Base-by-base conservation (phyloP, 2,329 filamentous ascomycete genomes). In the Colletotrichum neosansevieriae region DNA sequence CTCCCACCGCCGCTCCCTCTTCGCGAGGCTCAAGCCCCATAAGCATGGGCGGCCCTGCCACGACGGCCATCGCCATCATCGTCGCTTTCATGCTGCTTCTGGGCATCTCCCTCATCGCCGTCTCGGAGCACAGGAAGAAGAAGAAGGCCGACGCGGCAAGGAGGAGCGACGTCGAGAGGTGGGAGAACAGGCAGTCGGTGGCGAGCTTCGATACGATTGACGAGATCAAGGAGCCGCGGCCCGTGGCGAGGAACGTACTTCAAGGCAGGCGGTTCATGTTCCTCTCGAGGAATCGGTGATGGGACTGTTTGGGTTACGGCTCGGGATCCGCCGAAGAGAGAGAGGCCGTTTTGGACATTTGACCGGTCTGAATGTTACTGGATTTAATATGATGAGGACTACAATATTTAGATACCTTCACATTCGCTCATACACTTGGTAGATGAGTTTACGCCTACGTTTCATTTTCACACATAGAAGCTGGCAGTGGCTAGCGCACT, bases 61-160 rank as follows among this genome's bases (percentile, higher is more conserved):
- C 32, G 4, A 58, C 60, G 3, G 38, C 36, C 2, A 44, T 64
- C 13, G 65, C 65, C n/a, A 53, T 58, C 1, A 36, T 54, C 1
- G 65, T 67, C 2, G 59, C 44, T 7, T 17, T 64, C 6, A 12
- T 67, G 2, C 45, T 67, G 12, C 19, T 67, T 4, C 15, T 58
- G 7, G 44, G n/a, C 9, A 38, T 64, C n/a, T 10, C 34, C 4
- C 21, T 21, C 1, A 54, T 67, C 6, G 19, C 60, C 11, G 11
- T 58, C 0, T 42, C 12, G 3, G 65, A 67, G 38, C 19, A 64
- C 32, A 58, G 56, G 36, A 53, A 53, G 38, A 64, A 67, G 53
- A 45, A 67, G 53, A 38, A 29, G 6, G 13, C 24, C 2, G 53
- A 45, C 13, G 53, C n/a, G 0, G 32, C 9, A 3, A 19, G 17